Conservation (phyloP, 768 basidiomycete genomes). For the Amanita rubescens region DNA sequence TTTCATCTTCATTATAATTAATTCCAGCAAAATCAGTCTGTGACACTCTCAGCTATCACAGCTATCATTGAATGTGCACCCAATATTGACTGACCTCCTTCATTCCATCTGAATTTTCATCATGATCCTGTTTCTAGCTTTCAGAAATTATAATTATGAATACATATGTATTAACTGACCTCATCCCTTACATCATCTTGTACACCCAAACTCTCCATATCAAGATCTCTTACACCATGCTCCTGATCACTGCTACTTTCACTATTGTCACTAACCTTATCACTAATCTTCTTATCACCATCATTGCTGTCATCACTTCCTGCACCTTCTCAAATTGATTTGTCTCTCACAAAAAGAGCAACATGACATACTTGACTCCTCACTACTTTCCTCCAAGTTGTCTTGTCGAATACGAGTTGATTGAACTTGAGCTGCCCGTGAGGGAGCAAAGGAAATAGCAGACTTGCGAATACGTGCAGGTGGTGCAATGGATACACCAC, state of each 20-base stretch:
- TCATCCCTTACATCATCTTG: neutral
- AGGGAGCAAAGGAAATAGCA: neutral
- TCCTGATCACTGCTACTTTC: neutral
- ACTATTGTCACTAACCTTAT: neutral
- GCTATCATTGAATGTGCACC: no score
- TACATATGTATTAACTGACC: neutral
- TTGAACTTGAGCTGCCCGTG: neutral
- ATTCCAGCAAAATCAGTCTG: no score
- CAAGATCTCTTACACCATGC: no score
- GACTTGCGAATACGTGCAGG: neutral
- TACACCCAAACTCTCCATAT: neutral
- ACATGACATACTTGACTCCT: neutral
- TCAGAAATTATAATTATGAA: neutral
- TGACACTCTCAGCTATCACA: no score
- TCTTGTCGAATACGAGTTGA: neutral
- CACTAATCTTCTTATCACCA: no score
- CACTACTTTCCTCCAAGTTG: no score
- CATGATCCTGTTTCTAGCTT: neutral
- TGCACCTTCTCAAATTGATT: neutral
- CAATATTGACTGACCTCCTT: neutral
- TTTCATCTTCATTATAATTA: neutral
- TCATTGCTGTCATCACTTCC: neutral
- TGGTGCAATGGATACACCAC: neutral
- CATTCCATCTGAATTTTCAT: neutral
- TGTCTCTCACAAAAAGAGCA: neutral